Base-by-base conservation (phyloP, 495 filamentous ascomycete genomes). In the Friedmanniomyces endolithicus region DNA sequence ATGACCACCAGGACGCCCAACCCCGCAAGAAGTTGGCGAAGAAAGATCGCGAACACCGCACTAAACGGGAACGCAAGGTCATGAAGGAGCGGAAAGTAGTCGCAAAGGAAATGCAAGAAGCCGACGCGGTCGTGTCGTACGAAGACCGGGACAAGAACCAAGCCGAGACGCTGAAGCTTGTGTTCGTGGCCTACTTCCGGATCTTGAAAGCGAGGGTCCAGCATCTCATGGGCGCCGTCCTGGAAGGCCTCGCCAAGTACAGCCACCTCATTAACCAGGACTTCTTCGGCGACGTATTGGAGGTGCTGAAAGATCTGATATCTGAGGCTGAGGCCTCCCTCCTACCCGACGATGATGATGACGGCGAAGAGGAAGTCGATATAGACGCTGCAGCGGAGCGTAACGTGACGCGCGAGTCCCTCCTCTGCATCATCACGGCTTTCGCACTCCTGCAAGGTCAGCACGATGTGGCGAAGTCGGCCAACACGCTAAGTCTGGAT, bases 241-340 rank as follows among this genome's bases (percentile, higher is more conserved):
- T 92, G 4, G 88, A 98, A 68, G 92, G 92, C 47, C 73, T 98
- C 25, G 90, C 90, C 47, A 83, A 82, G 67, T 97, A 95, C 68
- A 82, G 89, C 17, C 92, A 95, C 65, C 74, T 98, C 17, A 96
- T 98, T 74, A 98, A 98, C 71, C 85, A 96, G 64, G 84, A 97
- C 65, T 95, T 97, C 74, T 98, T 98, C 67, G 92, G 92, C 20
- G 92, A 96, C 67, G 72, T 98, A 34, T 80, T 98, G 19, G 94
- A 96, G 64, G 89, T 87, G 8, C 73, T 98, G 25, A 92, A 92
- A 66, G 94, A 96, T 53, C 76, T 98, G 12, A 90, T 96, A 59
- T 75, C 74, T 11, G 76, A 86, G 55, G 80, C 82, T 48, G 80
- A 85, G 39, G 41, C 52, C 24, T 48, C 51, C 1, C n/a, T 41